These are phyloP conservation scores for Candida awuae DNA, from an alignment of 805 yeast species.

Conservation along the genomic window DNA sequence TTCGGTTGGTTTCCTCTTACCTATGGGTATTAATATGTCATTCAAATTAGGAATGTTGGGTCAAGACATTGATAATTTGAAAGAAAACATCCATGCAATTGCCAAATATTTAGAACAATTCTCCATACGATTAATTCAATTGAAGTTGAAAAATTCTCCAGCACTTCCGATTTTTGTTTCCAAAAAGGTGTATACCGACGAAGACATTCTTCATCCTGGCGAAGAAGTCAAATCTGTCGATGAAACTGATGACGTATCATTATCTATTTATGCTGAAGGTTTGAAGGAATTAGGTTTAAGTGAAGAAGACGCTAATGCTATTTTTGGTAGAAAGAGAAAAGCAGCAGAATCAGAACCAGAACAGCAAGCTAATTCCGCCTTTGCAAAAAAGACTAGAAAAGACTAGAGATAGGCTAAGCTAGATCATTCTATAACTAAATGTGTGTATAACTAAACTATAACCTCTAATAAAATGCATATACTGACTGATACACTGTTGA, in stretches of 20 bases:
- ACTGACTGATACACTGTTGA: too few species aligned
- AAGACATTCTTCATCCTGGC: conserved; percentile 37
- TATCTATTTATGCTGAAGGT: conserved; percentile 63
- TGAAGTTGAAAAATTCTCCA: conserved; percentile 69
- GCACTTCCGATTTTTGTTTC: conserved; percentile 75
- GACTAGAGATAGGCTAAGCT: too few species aligned
- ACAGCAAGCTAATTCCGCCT: too few species aligned
- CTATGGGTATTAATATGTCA: conserved; percentile 63
- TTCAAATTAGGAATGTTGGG: conserved; percentile 56
- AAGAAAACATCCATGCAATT: conserved; percentile 53
- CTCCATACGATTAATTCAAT: conserved; percentile 47
- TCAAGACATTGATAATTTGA: conserved; percentile 41
- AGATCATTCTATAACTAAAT: too few species aligned
- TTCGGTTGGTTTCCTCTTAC: conserved; percentile 56
- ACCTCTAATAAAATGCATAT: too few species aligned
- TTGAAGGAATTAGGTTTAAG: conserved; percentile 75
- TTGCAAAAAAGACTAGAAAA: too few species aligned
- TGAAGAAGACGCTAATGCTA: conserved; percentile 55
- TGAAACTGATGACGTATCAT: conserved; percentile 29
- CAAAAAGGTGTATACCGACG: conserved; percentile 41
- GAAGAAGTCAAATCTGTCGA: conserved; percentile 20
- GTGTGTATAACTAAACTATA: too few species aligned
- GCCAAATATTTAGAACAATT: conserved; percentile 36
- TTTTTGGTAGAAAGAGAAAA: conserved; percentile 49
- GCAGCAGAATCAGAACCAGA: conserved; percentile 18